Evolutionary conservation across 1,284 basidiomycete genomes (phyloP).

Genomic region (Cutaneotrichosporon cutaneum): DNA sequence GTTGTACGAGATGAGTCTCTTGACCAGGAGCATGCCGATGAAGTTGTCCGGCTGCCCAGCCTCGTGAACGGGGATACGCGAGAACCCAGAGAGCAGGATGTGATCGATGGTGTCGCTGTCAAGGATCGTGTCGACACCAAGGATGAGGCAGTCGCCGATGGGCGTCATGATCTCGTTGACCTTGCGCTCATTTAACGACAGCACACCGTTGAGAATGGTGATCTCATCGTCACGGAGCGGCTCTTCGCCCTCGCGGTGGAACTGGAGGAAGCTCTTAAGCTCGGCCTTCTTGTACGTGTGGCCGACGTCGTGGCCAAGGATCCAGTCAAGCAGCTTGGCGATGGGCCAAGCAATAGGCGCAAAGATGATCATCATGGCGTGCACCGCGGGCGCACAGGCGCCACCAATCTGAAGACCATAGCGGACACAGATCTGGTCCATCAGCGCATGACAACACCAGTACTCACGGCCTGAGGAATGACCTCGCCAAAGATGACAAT

Average conservation of each 20-base stretch:
- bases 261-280: constrained; percentile 85
- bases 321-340: constrained; percentile 77
- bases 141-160: constrained; percentile 58
- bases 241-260: constrained; percentile 81
- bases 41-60: constrained; percentile 73
- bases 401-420: constrained; percentile 90
- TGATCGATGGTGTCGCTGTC: constrained; percentile 75
- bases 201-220: constrained; percentile 79
- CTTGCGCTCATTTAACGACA: constrained; percentile 79
- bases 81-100: constrained; percentile 79
- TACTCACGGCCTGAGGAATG: constrained; percentile 65
- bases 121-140: constrained; percentile 69
- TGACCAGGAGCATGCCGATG: constrained; percentile 81
- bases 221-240: constrained; percentile 83
- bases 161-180: constrained; percentile 85
- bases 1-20: constrained; percentile 87
- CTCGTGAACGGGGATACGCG: constrained; percentile 87
- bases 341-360: constrained; percentile 84
- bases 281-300: constrained; percentile 82
- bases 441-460: neutral
- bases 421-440: constrained; percentile 75
- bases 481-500: constrained; percentile 75
- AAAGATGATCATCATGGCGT: constrained; percentile 65
- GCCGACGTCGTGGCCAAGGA: constrained; percentile 68
- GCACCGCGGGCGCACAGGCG: constrained; percentile 78